Conservation (phyloP, 2,329 filamentous ascomycete genomes). For the Alternaria angustiovoidea region DNA sequence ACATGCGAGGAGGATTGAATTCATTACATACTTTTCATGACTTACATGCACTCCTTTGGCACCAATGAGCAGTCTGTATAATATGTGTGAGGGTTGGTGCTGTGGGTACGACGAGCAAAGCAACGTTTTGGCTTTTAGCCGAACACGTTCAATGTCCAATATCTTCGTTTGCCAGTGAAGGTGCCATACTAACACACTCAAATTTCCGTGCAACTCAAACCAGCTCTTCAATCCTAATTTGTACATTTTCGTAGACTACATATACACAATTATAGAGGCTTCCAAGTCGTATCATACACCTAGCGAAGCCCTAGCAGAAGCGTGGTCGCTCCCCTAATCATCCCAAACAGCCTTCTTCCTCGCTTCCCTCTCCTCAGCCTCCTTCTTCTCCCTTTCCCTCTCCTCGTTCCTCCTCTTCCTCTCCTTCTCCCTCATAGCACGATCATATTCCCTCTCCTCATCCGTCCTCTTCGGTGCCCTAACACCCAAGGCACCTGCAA, state of each 20-base stretch:
- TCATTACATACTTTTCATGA: slow-evolving; percentile 8
- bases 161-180: neutral
- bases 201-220: neutral
- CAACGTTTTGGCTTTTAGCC: neutral
- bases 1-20: slow-evolving; percentile 25
- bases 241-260: slow-evolving; percentile 6
- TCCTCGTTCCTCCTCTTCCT: slow-evolving; percentile 77
- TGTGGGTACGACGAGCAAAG: neutral
- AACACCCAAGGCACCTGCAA: slow-evolving; percentile 86
- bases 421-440: slow-evolving; percentile 83
- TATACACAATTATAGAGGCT: slow-evolving; percentile 1
- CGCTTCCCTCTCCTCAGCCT: slow-evolving; percentile 71
- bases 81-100: neutral
- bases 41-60: neutral
- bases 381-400: slow-evolving; percentile 69
- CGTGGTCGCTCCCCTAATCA: slow-evolving; percentile 51
- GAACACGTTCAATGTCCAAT: neutral
- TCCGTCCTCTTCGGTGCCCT: slow-evolving; percentile 82
- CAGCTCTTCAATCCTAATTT: neutral
- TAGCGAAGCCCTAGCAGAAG: neutral
- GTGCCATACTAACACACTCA: neutral
- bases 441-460: slow-evolving; percentile 88
- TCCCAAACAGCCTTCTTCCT: slow-evolving; percentile 91
- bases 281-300: neutral
- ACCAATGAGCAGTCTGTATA: neutral